Conservation (phyloP, 2,329 filamentous ascomycete species). For the Monilinia fructicola region DNA sequence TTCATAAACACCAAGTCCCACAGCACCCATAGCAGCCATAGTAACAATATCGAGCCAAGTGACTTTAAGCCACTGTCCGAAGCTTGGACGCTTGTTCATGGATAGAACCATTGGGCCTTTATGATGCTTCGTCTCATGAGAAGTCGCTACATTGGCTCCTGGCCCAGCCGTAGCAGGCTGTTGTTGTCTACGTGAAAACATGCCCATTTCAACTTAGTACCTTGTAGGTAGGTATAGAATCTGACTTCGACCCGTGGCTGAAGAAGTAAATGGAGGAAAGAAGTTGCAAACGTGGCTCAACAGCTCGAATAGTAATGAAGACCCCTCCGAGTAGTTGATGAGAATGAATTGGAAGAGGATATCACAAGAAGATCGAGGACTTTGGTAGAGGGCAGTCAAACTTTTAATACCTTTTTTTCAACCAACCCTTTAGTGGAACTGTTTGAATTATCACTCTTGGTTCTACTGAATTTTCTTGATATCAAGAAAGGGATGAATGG, state of each 20-base stretch:
- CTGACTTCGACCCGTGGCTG: neutral
- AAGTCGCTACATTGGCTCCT: slow-evolving; percentile 12
- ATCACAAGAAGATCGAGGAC: neutral
- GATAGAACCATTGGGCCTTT: slow-evolving; percentile 34
- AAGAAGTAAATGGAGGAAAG: neutral
- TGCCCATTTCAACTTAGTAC: slow-evolving; percentile 8
- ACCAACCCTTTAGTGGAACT: neutral
- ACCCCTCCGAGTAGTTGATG: neutral
- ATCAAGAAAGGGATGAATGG: neutral
- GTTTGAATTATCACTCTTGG: neutral
- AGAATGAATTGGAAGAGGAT: neutral
- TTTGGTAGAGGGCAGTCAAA: neutral
- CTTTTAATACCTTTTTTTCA: slow-evolving; percentile 6
- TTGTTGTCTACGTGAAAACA: slow-evolving; percentile 20
- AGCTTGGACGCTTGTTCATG: slow-evolving; percentile 55
- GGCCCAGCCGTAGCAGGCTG: neutral
- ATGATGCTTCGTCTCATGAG: slow-evolving; percentile 3
- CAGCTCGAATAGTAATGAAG: neutral
- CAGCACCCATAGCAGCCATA: slow-evolving; percentile 63
- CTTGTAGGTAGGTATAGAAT: neutral
- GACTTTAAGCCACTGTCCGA: slow-evolving; percentile 68
- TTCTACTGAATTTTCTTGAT: neutral
- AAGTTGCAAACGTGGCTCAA: neutral
- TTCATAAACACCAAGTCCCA: slow-evolving; percentile 67
- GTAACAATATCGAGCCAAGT: slow-evolving; percentile 68